These are phyloP conservation scores for Amanita polypyramis DNA, from an alignment of 768 basidiomycete species.

Conservation along the genomic window DNA sequence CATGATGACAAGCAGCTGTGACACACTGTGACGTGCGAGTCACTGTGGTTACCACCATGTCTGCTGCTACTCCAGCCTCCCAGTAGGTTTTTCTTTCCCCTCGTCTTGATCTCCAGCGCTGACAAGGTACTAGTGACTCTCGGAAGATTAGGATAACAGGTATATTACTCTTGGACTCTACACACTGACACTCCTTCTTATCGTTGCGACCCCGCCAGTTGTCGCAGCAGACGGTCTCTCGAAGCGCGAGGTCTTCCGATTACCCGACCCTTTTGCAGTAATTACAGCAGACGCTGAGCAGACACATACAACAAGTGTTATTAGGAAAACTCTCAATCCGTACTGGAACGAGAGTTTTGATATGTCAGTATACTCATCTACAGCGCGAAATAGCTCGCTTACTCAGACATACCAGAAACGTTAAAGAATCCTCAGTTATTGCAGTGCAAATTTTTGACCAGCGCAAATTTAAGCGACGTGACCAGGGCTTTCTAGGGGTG, in stretches of 20 bases:
- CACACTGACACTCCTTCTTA: not conserved
- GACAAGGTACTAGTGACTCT: slow-evolving; percentile 23
- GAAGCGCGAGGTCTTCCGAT: slow-evolving; percentile 91
- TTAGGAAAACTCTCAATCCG: slow-evolving; percentile 90
- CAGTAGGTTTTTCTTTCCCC: slow-evolving; percentile 25
- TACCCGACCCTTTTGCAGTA: slow-evolving; percentile 97
- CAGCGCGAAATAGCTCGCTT: slow-evolving; percentile 4
- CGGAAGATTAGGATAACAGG: slow-evolving; percentile 79
- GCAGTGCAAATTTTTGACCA: slow-evolving; percentile 99
- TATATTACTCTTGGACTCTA: slow-evolving; percentile 18
- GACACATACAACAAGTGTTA: slow-evolving; percentile 93
- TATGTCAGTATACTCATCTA: slow-evolving; percentile 46
- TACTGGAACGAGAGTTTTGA: slow-evolving; percentile 99
- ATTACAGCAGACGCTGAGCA: slow-evolving; percentile 98
- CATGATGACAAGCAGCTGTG: not conserved
- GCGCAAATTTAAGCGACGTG: slow-evolving; percentile 96
- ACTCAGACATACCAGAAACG: slow-evolving; percentile 44
- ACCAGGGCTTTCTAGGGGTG: slow-evolving; percentile 97
- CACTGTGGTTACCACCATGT: slow-evolving; percentile 21
- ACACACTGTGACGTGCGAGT: not conserved
- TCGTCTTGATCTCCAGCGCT: slow-evolving; percentile 1
- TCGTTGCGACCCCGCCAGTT: slow-evolving; percentile 32
- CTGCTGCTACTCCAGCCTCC: slow-evolving; percentile 31
- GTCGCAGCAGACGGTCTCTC: slow-evolving; percentile 92
- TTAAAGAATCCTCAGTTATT: slow-evolving; percentile 96